Percentiles rank a stretch among this genome's conserved stretches.
phyloP scores from a whole-genome alignment of 768 basidiomycete species.

The Amanita muscaria region DNA sequence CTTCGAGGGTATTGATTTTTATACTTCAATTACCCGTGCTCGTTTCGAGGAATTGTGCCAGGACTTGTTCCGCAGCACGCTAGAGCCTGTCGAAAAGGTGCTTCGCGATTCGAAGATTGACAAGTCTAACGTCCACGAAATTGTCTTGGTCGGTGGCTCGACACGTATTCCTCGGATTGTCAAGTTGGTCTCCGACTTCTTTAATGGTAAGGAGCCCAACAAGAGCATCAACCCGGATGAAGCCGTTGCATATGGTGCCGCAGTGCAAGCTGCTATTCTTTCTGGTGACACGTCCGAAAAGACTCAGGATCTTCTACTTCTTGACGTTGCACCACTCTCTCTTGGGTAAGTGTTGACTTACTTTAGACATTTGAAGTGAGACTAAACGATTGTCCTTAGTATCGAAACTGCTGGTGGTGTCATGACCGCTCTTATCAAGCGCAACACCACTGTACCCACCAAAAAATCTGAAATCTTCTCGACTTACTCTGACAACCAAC shows the following conservation, averaged over 20 bases:
- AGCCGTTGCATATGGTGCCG: conserved; percentile 97
- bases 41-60: conserved; percentile 96
- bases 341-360: conserved; percentile 39
- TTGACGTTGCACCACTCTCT: conserved; percentile 87
- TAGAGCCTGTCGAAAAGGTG: conserved; percentile 97
- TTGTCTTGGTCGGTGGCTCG: conserved; percentile 96
- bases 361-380: conserved; percentile 21
- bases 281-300: conserved; percentile 98
- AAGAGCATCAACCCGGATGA: conserved; percentile 99
- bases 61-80: conserved; percentile 88
- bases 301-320: conserved; percentile 91
- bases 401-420: conserved; percentile 99
- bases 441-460: conserved; percentile 97
- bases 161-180: conserved; percentile 97
- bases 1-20: conserved; percentile 97
- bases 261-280: conserved; percentile 96
- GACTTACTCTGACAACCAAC: conserved; percentile 97
- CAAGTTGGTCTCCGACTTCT: conserved; percentile 97
- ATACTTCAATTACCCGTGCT: conserved; percentile 95
- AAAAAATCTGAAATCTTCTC: conserved; percentile 99
- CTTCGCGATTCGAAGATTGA: conserved; percentile 97
- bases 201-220: conserved; percentile 97
- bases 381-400: conserved; percentile 26
- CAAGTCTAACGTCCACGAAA: conserved; percentile 92
- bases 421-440: conserved; percentile 97